phyloP scores from a whole-genome alignment of 192 early-diverging fungal species.

The Backusella macrospora region DNA sequence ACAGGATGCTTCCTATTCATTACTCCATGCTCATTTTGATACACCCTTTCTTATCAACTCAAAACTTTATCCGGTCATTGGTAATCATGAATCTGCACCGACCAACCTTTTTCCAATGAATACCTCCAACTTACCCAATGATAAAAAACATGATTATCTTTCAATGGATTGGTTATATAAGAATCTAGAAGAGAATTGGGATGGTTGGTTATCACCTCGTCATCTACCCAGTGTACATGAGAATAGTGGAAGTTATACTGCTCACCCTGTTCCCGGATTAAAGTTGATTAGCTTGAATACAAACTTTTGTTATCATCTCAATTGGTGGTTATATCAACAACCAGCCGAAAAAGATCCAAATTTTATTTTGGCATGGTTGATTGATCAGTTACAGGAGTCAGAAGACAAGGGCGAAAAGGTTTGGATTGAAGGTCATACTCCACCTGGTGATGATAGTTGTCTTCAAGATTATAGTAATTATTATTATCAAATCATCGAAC shows the following conservation, averaged over 20 bases:
- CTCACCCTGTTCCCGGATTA: slow-evolving; percentile 44
- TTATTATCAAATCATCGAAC: slow-evolving; percentile 58
- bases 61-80: slow-evolving; percentile 51
- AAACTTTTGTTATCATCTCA: slow-evolving; percentile 63
- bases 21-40: slow-evolving; percentile 42
- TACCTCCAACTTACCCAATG: slow-evolving; percentile 10
- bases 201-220: slow-evolving; percentile 42
- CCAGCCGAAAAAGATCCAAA: slow-evolving; percentile 47
- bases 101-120: slow-evolving; percentile 45
- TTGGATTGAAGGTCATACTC: slow-evolving; percentile 59
- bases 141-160: slow-evolving; percentile 20
- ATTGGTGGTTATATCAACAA: slow-evolving; percentile 54
- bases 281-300: slow-evolving; percentile 58
- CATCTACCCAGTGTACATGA: slow-evolving; percentile 37
- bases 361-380: slow-evolving; percentile 51
- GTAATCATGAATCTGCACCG: slow-evolving; percentile 59
- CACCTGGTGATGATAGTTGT: slow-evolving; percentile 49
- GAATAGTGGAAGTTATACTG: slow-evolving; percentile 53
- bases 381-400: slow-evolving; percentile 50
- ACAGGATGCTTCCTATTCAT: slow-evolving; percentile 41
- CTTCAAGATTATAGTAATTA: slow-evolving; percentile 54
- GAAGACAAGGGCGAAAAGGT: slow-evolving; percentile 55
- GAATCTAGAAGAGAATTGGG: slow-evolving; percentile 49
- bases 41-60: slow-evolving; percentile 30
- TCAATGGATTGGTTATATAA: slow-evolving; percentile 50